Conservation (phyloP, 306 rosid species). For the Alnus rubra region DNA sequence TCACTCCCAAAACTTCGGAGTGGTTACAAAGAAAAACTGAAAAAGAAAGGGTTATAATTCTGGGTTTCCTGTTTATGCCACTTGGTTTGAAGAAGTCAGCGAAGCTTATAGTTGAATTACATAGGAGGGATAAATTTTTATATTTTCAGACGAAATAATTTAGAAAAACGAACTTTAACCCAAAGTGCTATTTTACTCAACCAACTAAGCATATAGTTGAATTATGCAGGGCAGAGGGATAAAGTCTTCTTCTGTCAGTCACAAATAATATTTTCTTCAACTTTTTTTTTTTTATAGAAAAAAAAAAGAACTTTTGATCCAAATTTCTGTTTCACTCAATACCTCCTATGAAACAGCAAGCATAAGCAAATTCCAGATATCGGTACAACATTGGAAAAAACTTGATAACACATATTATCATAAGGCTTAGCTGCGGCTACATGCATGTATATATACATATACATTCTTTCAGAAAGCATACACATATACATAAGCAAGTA, state of each 20-base stretch:
- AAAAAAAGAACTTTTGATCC: not conserved
- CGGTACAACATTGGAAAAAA: not conserved
- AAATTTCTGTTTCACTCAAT: not conserved
- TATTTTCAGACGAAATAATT: not conserved
- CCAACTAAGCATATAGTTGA: not conserved
- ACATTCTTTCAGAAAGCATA: not conserved
- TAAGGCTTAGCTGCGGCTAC: too few species aligned
- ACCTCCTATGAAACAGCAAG: too few species aligned
- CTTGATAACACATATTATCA: too few species aligned
- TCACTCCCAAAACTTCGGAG: not conserved
- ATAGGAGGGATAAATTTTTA: not conserved
- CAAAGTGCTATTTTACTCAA: not conserved
- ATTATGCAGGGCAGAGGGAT: not conserved
- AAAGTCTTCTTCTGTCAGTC: not conserved
- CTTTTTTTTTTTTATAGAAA: not conserved
- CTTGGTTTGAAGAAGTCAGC: not conserved
- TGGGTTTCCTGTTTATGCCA: not conserved
- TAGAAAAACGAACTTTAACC: not conserved
- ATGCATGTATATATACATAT: not conserved
- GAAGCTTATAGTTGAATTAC: not conserved
- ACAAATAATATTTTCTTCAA: too few species aligned
- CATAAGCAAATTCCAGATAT: too few species aligned
- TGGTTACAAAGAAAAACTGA: not conserved
- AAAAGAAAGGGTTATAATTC: not conserved
- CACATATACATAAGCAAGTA: not conserved